phyloP scores from a whole-genome alignment of 495 filamentous ascomycete species.

The Viridothelium virens region DNA sequence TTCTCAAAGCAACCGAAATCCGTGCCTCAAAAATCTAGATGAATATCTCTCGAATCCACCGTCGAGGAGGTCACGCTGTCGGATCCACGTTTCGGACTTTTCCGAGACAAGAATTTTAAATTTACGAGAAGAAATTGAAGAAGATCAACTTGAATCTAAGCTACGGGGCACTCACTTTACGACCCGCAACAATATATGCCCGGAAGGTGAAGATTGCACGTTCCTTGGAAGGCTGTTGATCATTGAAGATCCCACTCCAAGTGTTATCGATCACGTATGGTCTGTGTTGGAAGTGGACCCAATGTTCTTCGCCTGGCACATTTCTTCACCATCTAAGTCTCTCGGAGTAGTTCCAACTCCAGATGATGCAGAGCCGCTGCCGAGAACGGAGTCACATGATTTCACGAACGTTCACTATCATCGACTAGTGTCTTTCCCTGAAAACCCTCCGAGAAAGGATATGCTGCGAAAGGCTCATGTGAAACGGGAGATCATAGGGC shows the following conservation, averaged over 20 bases:
- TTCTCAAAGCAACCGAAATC: not conserved
- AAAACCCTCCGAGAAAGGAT: too few species aligned
- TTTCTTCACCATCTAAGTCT: not conserved
- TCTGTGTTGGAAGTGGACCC: constrained; percentile 16
- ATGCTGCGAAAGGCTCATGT: too few species aligned
- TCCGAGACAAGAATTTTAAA: not conserved
- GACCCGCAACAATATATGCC: too few species aligned
- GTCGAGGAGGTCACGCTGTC: not conserved
- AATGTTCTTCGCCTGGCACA: constrained; percentile 16
- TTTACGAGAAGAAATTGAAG: not conserved
- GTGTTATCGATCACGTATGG: constrained; percentile 13
- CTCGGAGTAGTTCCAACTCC: not conserved
- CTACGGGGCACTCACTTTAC: too few species aligned
- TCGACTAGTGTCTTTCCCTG: too few species aligned
- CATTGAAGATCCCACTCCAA: constrained; percentile 21
- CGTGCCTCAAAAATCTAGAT: not conserved
- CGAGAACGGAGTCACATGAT: not conserved
- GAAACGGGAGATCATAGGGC: too few species aligned
- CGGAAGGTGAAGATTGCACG: not conserved
- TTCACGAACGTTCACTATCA: not conserved
- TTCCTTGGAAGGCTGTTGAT: constrained; percentile 16
- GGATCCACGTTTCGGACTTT: not conserved
- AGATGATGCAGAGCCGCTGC: not conserved
- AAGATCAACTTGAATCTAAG: not conserved
- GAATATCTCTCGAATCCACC: not conserved